Percentiles rank a stretch among this genome's conserved stretches.
These are phyloP conservation scores for Fusarium austroafricanum DNA, from an alignment of 2,329 filamentous ascomycete genomes.

Conservation along the genomic window DNA sequence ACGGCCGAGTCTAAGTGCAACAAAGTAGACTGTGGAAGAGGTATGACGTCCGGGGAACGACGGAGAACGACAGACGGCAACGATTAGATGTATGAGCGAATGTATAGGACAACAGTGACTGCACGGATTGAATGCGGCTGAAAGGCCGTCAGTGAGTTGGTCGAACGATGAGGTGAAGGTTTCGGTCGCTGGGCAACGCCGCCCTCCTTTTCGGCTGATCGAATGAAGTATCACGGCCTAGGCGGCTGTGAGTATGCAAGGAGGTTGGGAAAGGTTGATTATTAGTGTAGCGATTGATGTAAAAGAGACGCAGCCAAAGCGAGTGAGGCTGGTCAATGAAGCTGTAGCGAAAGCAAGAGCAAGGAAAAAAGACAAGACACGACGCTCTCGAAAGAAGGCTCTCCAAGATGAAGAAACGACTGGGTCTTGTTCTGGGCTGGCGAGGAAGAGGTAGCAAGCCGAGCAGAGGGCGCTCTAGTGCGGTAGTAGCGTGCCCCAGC, in stretches of 20 bases:
- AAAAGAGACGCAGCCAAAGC: slow-evolving; percentile 63
- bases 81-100: slow-evolving; percentile 35
- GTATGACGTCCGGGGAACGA: slow-evolving; percentile 8
- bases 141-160: slow-evolving; percentile 30
- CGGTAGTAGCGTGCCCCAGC: slow-evolving; percentile 35
- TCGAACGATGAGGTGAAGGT: slow-evolving; percentile 35
- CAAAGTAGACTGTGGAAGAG: slow-evolving; percentile 5
- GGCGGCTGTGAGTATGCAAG: slow-evolving; percentile 20
- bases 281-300: slow-evolving; percentile 51
- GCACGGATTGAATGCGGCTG: slow-evolving; percentile 21
- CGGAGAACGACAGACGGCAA: slow-evolving; percentile 25
- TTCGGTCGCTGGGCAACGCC: slow-evolving; percentile 48
- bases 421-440: slow-evolving; percentile 38
- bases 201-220: slow-evolving; percentile 45
- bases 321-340: slow-evolving; percentile 63
- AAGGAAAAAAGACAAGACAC: slow-evolving; percentile 34
- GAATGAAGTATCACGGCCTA: slow-evolving; percentile 38
- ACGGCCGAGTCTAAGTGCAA: slow-evolving; percentile 18
- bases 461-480: slow-evolving; percentile 19
- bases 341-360: slow-evolving; percentile 32
- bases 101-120: slow-evolving; percentile 19
- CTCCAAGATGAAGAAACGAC: slow-evolving; percentile 45
- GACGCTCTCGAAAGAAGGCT: slow-evolving; percentile 39
- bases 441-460: slow-evolving; percentile 37
- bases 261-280: slow-evolving; percentile 26